Percentiles rank a stretch among this genome's conserved stretches.
phyloP scores from a whole-genome alignment of 805 yeast species.

The Candida sithepensis region DNA sequence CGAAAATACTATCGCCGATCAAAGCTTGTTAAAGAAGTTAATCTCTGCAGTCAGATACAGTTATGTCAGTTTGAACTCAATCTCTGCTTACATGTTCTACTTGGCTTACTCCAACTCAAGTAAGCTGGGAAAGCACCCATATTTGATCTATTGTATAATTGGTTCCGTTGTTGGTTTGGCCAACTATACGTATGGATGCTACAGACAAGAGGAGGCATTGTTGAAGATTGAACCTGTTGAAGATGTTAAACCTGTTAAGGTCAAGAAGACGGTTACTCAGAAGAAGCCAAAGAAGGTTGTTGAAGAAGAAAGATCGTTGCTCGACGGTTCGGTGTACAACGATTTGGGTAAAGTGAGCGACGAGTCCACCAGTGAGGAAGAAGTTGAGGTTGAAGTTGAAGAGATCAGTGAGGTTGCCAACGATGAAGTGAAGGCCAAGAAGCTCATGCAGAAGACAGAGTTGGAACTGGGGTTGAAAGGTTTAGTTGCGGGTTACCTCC shows the following conservation, averaged over 20 bases:
- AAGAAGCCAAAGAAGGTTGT: conserved; percentile 10
- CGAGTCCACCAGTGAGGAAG: conserved; percentile 25
- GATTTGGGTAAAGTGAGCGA: conserved; percentile 33
- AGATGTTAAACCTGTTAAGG: conserved; percentile 12
- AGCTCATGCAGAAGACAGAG: conserved; percentile 38
- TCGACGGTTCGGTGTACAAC: conserved; percentile 44
- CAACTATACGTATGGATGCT: conserved; percentile 1
- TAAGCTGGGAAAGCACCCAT: conserved; percentile 61
- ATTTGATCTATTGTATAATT: conserved; percentile 60
- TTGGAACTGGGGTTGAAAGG: conserved; percentile 30
- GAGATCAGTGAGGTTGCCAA: conserved; percentile 30
- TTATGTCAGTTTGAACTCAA: conserved; percentile 37
- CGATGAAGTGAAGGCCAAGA: conserved; percentile 30
- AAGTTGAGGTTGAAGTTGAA: conserved; percentile 23
- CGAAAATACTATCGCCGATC: neutral
- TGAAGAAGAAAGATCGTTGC: conserved; percentile 35
- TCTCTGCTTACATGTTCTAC: conserved; percentile 49
- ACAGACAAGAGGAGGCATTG: conserved; percentile 1
- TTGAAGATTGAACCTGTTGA: conserved; percentile 19
- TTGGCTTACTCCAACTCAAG: conserved; percentile 59
- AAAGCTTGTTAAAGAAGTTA: conserved; percentile 12
- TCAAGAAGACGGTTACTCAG: conserved; percentile 22
- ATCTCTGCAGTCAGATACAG: conserved; percentile 23
- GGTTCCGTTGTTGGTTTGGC: neutral
- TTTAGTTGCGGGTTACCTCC: conserved; percentile 35